Evolutionary conservation across 192 early-diverging fungal genomes (phyloP).

Genomic region (Phycomyces nitens): DNA sequence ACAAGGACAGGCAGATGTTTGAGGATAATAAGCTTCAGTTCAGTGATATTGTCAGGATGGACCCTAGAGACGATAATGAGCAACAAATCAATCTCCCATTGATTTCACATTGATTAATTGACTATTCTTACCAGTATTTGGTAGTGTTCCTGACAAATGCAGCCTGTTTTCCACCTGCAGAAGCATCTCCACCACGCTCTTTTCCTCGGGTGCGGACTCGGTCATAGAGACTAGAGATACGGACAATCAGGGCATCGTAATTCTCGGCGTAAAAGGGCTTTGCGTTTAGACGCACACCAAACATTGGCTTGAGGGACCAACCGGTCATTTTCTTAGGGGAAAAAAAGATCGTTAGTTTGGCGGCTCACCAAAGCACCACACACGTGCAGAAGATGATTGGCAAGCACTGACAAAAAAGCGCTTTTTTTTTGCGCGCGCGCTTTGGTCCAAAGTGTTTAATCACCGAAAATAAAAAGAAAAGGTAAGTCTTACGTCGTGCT

Average conservation of each 20-base stretch:
- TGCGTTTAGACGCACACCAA: slow-evolving; percentile 75
- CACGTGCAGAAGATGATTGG: slow-evolving; percentile 31
- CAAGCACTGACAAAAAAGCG: neutral
- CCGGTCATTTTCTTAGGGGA: slow-evolving; percentile 75
- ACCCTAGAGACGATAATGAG: too few species aligned
- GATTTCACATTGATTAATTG: too few species aligned
- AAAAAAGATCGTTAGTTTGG: slow-evolving; percentile 8
- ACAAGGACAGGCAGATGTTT: slow-evolving; percentile 93
- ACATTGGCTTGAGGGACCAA: slow-evolving; percentile 78
- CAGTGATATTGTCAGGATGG: slow-evolving; percentile 94
- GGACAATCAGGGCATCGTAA: slow-evolving; percentile 85
- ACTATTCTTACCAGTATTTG: slow-evolving; percentile 95
- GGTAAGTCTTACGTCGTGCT: slow-evolving; percentile 80
- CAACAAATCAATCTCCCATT: too few species aligned
- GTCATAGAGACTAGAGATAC: slow-evolving; percentile 81
- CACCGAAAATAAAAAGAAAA: too few species aligned
- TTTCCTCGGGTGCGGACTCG: slow-evolving; percentile 74
- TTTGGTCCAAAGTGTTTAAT: too few species aligned
- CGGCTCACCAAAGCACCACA: neutral
- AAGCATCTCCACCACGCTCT: slow-evolving; percentile 50
- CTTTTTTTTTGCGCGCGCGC: too few species aligned
- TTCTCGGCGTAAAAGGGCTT: slow-evolving; percentile 84
- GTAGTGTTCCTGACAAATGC: slow-evolving; percentile 91
- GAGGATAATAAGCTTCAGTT: slow-evolving; percentile 90
- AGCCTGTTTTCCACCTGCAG: slow-evolving; percentile 54